These are phyloP conservation scores for Ananas comosus DNA, from an alignment of 176 grass and related monocot species.

Conservation along the genomic window DNA sequence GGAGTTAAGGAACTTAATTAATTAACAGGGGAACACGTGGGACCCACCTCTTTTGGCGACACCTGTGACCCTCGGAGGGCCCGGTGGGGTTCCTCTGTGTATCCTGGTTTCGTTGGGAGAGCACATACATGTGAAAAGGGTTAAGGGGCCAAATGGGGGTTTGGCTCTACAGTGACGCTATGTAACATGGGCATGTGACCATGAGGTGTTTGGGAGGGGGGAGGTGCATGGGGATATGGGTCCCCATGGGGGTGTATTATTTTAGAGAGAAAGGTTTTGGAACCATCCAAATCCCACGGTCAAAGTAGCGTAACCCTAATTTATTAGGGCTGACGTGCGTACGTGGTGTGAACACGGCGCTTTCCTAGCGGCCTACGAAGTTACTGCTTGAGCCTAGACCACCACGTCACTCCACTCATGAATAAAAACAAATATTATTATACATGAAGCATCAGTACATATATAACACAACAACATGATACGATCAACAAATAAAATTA, in stretches of 20 bases:
- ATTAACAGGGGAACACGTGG: background rate
- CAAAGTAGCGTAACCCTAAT: slow-evolving; percentile 1
- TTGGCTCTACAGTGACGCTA: no score
- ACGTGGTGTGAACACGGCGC: background rate
- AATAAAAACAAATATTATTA: no score
- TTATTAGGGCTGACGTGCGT: slow-evolving; percentile 16
- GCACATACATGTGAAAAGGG: background rate
- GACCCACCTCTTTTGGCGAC: background rate
- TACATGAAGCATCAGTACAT: no score
- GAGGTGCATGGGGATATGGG: slow-evolving; percentile 2
- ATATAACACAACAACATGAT: no score
- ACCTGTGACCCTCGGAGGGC: background rate
- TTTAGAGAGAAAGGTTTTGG: background rate
- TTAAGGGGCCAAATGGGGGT: background rate
- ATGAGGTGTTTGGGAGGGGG: background rate
- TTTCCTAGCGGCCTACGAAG: background rate
- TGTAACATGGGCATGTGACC: background rate
- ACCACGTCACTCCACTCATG: no score
- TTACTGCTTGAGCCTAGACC: background rate
- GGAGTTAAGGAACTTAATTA: no score
- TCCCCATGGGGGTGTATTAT: background rate
- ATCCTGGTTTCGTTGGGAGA: background rate
- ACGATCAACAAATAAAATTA: no score
- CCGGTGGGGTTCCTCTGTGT: background rate
- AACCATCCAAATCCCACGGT: background rate